Base-by-base conservation (phyloP, 1,284 basidiomycete species). In the Cutaneotrichosporon cavernicola region DNA sequence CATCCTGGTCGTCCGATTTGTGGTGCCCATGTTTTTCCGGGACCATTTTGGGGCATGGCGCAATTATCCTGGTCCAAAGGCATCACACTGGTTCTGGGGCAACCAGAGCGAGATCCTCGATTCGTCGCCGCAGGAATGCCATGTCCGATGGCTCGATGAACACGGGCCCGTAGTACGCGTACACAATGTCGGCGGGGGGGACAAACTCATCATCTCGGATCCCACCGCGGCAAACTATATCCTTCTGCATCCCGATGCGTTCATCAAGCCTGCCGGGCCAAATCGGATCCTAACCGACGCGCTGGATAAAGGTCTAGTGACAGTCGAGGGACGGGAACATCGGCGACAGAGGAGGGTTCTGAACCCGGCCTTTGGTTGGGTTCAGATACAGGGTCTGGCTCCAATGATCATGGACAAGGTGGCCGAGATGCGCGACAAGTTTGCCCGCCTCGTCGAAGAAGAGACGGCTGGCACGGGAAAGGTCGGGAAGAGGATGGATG, bases 351-450 rank as follows among this genome's bases (percentile, higher is more conserved):
- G 83, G 31, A 81, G 80, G 59, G 79, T 83, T 47, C 69, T 85
- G 68, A 80, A 82, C 65, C 72, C 72, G 8, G 61, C 64, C 16
- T 74, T 73, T 60, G 52, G 84, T 67, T 68, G 82, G 61, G 78
- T 78, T 56, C 65, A 63, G 13, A 60, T 74, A n/a, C 64, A 60
- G 30, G 64, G 64, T 2, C 67, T 72, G 63, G 34, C 67, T 6
- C 87, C 87, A 4, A 82, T 88, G 34, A 89, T 90, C 73, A 85
- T 84, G 78, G 80, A 85, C 50, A 87, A 87, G 70, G 85, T 88
- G 2, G 75, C 76, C 46, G 81, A 86, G 77, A 85, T 87, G 26
- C 66, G 62, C 26, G 69, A 72, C 21, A 81, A 89, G 47, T 80
- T 83, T 0, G 86, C 87, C 4, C 81, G 88, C 40, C 89, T 90